A percentile compares a stretch with the other conserved stretches of the same genome.
These are phyloP conservation scores for Schizochytrium sp. DNA, from an alignment of 108 stramenopile genomes.

Conservation along the genomic window DNA sequence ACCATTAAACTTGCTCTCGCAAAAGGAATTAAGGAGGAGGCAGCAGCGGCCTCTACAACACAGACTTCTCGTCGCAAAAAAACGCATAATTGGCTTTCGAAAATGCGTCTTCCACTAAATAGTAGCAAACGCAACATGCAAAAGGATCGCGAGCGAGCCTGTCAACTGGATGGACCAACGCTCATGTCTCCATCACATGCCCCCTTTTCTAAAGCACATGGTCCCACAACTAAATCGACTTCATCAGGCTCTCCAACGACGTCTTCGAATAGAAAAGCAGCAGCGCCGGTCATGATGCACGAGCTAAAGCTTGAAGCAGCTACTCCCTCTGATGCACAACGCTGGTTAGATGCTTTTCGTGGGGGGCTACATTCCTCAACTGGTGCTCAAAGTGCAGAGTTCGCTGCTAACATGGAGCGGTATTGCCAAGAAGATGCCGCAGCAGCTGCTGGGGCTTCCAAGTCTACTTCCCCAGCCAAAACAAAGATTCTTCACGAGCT, in stretches of 20 bases:
- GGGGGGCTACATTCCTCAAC: not conserved
- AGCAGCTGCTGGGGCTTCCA: not conserved
- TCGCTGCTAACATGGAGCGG: slow-evolving; percentile 1
- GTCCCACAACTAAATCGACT: too few relatives aligned
- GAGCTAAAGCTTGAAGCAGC: not conserved
- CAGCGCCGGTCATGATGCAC: not conserved
- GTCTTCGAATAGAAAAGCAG: not conserved
- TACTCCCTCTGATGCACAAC: not conserved
- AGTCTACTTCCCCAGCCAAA: not conserved
- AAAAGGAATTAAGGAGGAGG: not conserved
- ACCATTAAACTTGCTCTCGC: not conserved
- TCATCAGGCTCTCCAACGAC: not conserved
- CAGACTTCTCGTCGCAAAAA: not conserved
- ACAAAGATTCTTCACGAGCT: not conserved
- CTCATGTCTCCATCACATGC: too few relatives aligned
- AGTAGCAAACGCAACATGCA: too few relatives aligned
- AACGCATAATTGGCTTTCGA: not conserved
- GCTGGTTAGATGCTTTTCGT: slow-evolving; percentile 23
- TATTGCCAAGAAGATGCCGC: not conserved
- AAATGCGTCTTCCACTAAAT: not conserved
- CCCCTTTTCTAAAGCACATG: too few relatives aligned
- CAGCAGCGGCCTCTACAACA: not conserved
- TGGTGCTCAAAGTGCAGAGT: not conserved
- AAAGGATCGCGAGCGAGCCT: too few relatives aligned
- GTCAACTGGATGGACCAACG: too few relatives aligned